These are phyloP conservation scores for Phyllosticta citrichinensis DNA, from an alignment of 2,329 filamentous ascomycete genomes.

Conservation along the genomic window DNA sequence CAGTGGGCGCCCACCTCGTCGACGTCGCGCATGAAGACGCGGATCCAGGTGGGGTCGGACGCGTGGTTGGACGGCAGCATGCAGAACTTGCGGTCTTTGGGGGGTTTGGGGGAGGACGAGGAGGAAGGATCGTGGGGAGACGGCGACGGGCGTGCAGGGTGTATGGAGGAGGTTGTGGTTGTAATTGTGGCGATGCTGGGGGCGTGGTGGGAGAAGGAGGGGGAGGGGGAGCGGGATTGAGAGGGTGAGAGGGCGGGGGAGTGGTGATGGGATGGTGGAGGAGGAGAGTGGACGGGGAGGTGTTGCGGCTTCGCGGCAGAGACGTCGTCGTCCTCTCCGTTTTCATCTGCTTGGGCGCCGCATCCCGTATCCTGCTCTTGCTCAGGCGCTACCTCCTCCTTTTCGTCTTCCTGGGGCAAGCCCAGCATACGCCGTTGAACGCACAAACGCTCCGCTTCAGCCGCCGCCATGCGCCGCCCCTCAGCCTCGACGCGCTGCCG, in stretches of 20 bases:
- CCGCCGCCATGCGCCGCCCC: slow-evolving; percentile 1
- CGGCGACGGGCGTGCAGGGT: neutral
- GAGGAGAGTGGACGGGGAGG: neutral
- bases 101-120: slow-evolving; percentile 16
- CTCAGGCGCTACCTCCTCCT: neutral
- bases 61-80: slow-evolving; percentile 45
- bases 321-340: neutral
- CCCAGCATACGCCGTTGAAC: slow-evolving; percentile 5
- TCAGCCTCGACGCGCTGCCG: slow-evolving; percentile 21
- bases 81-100: slow-evolving; percentile 64
- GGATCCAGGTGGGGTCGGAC: slow-evolving; percentile 63
- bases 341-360: neutral
- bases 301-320: neutral
- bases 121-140: slow-evolving; percentile 12
- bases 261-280: neutral
- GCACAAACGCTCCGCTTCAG: slow-evolving; percentile 1
- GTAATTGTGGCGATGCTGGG: too few relatives aligned
- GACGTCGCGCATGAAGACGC: slow-evolving; percentile 70
- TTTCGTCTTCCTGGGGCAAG: slow-evolving; percentile 2
- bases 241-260: neutral
- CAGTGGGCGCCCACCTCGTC: slow-evolving; percentile 83
- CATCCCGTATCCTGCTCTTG: neutral
- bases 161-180: too few relatives aligned
- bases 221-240: neutral
- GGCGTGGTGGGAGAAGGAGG: neutral